phyloP scores from a whole-genome alignment of 208 protist species.

The Leishmania guyanensis region DNA sequence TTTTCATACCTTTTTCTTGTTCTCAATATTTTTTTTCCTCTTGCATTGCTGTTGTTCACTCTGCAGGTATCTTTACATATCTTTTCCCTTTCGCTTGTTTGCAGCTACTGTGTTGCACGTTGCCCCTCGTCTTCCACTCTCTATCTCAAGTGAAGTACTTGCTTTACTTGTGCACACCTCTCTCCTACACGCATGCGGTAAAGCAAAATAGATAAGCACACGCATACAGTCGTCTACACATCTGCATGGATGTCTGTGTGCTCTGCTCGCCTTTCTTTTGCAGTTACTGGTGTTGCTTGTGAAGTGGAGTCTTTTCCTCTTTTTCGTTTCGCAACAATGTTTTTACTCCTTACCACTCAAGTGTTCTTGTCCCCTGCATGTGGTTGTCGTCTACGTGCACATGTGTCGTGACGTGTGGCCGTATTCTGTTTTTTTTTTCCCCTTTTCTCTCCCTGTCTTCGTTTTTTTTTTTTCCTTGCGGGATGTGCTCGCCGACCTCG shows the following conservation, averaged over 20 bases:
- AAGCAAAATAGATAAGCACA: background rate
- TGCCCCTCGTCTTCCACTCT: background rate
- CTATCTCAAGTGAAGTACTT: background rate
- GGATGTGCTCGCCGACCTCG: background rate
- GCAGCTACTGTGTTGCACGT: background rate
- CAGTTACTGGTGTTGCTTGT: background rate
- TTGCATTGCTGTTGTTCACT: background rate
- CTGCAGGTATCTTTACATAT: background rate
- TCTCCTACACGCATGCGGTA: background rate
- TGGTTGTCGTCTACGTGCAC: background rate
- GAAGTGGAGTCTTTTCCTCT: background rate
- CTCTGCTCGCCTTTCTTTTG: background rate
- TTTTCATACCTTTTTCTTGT: background rate
- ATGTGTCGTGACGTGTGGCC: background rate
- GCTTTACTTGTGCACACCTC: background rate
- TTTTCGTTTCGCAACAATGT: background rate
- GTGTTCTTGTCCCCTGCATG: background rate
- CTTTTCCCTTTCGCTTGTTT: background rate
- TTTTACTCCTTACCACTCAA: background rate
- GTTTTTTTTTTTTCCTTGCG: background rate
- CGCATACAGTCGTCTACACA: background rate
- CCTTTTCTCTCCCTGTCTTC: background rate
- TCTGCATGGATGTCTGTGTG: background rate
- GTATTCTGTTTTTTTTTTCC: background rate
- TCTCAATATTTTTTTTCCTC: conserved; percentile 1